Base-by-base conservation (phyloP, 2,329 filamentous ascomycete genomes). In the Canariomyces notabilis region DNA sequence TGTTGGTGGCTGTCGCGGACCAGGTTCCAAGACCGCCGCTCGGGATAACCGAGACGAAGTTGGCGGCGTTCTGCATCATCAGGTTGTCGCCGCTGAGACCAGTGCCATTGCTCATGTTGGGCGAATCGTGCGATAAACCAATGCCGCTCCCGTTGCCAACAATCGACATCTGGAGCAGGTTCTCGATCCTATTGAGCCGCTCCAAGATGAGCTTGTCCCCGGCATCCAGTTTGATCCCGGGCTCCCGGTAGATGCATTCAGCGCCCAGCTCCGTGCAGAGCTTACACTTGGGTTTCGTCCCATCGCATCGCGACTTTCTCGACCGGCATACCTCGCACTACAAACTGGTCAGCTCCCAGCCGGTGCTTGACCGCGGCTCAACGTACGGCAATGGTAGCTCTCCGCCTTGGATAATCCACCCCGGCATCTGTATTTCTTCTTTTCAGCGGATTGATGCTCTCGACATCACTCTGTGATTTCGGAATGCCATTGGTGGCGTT, bases 161-260 rank as follows among this genome's bases (percentile, higher is more conserved):
- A 55, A 89, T 69, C 54, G 72, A 85, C 53, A 83, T 81, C 62
- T 90, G 85, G n/a, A 93, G 73, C 36, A 93, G 70, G 41, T 75
- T 84, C 64, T 93, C 87, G 58, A 93, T 90, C 43, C 85, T 81
- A 57, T 77, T 80, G 29, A 93, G 72, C 46, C 85, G 83, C 62
- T 91, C 87, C 31, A 93, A 70, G 51, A 93, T 93, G 46, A 93
- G 73, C 68, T 90, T 91, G 70, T 91, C 87, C 54, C 87, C 87
- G 29, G 87, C 86, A 63, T 93, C 87, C 8, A 93, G 77, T 67
- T 93, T 93, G 71, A 91, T 87, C 2, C 87, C 87, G 6, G 87
- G 87, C 63, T 93, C 87, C 53, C 87, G 79, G 64, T 93, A 93
- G 54, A 90, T 77, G 65, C 87, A 93, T 53, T 91, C 85, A 36